Percentiles rank a stretch among this genome's conserved stretches.
Evolutionary conservation across 2,329 filamentous ascomycete genomes (phyloP).

Genomic region (Ophiostoma ips): DNA sequence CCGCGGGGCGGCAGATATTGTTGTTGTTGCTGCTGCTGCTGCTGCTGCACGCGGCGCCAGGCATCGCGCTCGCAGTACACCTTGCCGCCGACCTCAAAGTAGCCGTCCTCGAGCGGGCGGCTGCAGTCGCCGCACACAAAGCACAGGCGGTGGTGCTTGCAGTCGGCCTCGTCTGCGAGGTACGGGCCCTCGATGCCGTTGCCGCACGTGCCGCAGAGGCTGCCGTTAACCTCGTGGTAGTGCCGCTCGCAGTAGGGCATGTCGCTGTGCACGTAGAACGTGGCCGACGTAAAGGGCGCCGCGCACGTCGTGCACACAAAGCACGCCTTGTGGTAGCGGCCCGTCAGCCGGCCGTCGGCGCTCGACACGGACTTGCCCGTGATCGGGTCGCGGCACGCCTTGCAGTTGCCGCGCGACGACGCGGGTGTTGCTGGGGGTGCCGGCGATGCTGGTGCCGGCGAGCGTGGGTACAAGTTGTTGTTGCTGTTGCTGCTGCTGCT

Average conservation of each 20-base stretch:
- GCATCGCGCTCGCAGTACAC: constrained; percentile 85
- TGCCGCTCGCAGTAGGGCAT: constrained; percentile 81
- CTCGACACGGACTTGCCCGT: constrained; percentile 87
- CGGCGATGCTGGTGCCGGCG: not conserved
- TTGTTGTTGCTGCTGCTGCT: constrained; percentile 1
- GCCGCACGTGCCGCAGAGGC: constrained; percentile 66
- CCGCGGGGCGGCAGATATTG: not conserved
- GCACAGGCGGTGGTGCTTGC: constrained; percentile 79
- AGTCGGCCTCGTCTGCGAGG: constrained; percentile 61
- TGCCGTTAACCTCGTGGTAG: constrained; percentile 84
- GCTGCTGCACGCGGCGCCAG: constrained; percentile 34
- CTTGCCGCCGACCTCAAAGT: constrained; percentile 72
- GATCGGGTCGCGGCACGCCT: constrained; percentile 66
- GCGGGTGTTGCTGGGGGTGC: not conserved
- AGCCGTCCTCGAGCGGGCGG: constrained; percentile 62
- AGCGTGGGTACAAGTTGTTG: not conserved
- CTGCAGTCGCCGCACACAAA: constrained; percentile 74
- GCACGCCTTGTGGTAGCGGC: constrained; percentile 87
- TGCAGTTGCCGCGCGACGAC: constrained; percentile 58
- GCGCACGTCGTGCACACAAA: constrained; percentile 82
- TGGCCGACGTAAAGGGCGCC: constrained; percentile 68
- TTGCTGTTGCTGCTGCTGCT: not conserved
- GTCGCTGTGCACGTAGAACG: constrained; percentile 85
- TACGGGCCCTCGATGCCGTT: constrained; percentile 88
- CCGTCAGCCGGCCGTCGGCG: constrained; percentile 79